Evolutionary conservation across 495 filamentous ascomycete genomes (phyloP).

Genomic region (Penicillium robsamsonii): DNA sequence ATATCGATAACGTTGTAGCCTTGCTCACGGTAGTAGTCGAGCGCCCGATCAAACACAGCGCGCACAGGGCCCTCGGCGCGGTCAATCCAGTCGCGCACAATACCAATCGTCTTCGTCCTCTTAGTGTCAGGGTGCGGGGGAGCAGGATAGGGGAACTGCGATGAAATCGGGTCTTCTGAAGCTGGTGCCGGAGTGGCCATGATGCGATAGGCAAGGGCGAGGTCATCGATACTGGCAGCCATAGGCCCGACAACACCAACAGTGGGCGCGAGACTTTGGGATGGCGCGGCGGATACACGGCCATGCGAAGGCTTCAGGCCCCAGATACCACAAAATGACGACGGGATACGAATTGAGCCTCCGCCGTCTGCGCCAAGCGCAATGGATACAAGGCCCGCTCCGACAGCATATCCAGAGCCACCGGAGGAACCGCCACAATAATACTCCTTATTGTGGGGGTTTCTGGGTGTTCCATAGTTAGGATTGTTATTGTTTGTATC

Average conservation of each 20-base stretch:
- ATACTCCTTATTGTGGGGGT: constrained; percentile 76
- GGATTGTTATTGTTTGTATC: constrained; percentile 86
- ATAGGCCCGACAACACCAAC: constrained; percentile 74
- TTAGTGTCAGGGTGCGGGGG: constrained; percentile 17
- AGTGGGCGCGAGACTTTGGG: constrained; percentile 57
- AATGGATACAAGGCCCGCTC: constrained; percentile 75
- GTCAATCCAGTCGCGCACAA: constrained; percentile 74
- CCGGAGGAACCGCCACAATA: constrained; percentile 90
- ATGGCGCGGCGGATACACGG: constrained; percentile 65
- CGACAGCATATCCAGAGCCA: constrained; percentile 75
- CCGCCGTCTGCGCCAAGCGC: constrained; percentile 84
- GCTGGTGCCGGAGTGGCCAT: constrained; percentile 69
- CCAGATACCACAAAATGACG: constrained; percentile 81
- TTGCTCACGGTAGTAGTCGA: constrained; percentile 59
- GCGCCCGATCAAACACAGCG: constrained; percentile 53
- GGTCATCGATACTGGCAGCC: constrained; percentile 71
- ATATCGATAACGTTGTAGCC: constrained; percentile 73
- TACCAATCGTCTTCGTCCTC: constrained; percentile 59
- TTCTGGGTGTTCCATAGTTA: constrained; percentile 73
- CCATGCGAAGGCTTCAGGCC: constrained; percentile 83
- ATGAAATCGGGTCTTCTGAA: constrained; percentile 43
- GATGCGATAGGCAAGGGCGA: constrained; percentile 77
- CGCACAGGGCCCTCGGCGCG: constrained; percentile 63
- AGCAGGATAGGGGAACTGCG: constrained; percentile 50
- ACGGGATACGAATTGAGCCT: constrained; percentile 79